A percentile compares a stretch with the other conserved stretches of the same genome.
Conservation (phyloP, 139 green algal genomes). For the Chlorella sp. region DNA sequence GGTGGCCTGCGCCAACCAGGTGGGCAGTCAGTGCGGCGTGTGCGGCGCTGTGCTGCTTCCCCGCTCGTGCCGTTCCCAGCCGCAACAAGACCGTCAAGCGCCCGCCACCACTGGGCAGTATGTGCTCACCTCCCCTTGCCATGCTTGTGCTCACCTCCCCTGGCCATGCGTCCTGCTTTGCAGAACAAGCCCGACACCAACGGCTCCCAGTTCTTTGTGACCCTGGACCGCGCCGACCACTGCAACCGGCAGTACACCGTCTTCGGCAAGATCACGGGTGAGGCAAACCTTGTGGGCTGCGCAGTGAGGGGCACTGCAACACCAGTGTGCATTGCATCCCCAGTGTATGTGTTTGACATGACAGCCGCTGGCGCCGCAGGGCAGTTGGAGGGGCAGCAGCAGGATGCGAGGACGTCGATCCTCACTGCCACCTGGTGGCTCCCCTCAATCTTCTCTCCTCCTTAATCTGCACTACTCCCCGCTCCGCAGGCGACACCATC, state of each 20-base stretch:
- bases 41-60: neutral
- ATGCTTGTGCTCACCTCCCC: neutral
- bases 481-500: slow-evolving; percentile 81
- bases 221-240: slow-evolving; percentile 70
- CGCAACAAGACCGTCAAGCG: too few species aligned
- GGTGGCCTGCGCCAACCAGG: slow-evolving; percentile 92
- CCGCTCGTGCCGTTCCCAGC: too few species aligned
- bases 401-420: too few species aligned
- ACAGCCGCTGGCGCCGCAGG: too few species aligned
- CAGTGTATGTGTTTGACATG: neutral
- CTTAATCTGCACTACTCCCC: neutral
- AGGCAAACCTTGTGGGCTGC: neutral
- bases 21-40: neutral
- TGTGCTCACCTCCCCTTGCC: too few species aligned
- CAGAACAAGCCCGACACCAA: slow-evolving; percentile 89
- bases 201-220: slow-evolving; percentile 84
- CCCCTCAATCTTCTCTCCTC: neutral
- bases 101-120: too few species aligned
- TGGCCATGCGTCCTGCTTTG: neutral
- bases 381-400: too few species aligned
- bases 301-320: neutral
- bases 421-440: too few species aligned
- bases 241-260: slow-evolving; percentile 94
- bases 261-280: slow-evolving; percentile 83
- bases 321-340: neutral